A percentile compares a stretch with the other conserved stretches of the same genome.
Evolutionary conservation across 2,329 filamentous ascomycete species (phyloP).

Genomic region (Calonectria pseudoturangicola): DNA sequence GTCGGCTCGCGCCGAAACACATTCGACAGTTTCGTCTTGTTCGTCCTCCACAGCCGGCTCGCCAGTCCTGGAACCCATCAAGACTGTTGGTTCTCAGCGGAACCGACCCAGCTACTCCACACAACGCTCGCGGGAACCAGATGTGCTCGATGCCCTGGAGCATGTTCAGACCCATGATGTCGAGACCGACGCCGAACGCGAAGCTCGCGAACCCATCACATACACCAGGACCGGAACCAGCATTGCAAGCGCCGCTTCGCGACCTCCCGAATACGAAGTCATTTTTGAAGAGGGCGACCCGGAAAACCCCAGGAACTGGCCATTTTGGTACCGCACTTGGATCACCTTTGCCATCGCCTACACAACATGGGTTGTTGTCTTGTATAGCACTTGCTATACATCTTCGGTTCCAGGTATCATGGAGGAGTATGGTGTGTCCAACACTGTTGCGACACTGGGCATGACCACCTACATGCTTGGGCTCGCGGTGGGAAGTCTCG

Average conservation of each 20-base stretch:
- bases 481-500: conserved; percentile 81
- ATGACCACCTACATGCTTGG: conserved; percentile 87
- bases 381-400: conserved; percentile 88
- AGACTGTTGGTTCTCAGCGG: conserved; percentile 49
- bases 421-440: conserved; percentile 76
- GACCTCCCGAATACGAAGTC: conserved; percentile 80
- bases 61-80: conserved; percentile 53
- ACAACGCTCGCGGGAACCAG: conserved; percentile 49
- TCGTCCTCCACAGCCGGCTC: conserved; percentile 39
- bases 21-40: conserved; percentile 42
- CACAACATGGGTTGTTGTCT: conserved; percentile 72
- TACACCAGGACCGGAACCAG: conserved; percentile 65
- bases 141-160: conserved; percentile 61
- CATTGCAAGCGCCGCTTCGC: conserved; percentile 64
- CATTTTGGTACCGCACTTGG: conserved; percentile 68
- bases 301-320: conserved; percentile 82
- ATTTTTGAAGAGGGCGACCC: conserved; percentile 80
- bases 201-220: conserved; percentile 66
- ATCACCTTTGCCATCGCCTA: conserved; percentile 67
- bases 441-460: conserved; percentile 81
- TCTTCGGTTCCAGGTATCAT: conserved; percentile 82
- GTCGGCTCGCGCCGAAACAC: conserved; percentile 40
- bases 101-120: conserved; percentile 42
- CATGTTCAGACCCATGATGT: conserved; percentile 61
- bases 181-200: conserved; percentile 63